Percentiles rank a stretch among this genome's conserved stretches.
These are phyloP conservation scores for Avena sativa DNA, from an alignment of 176 grass and related monocot species.

Conservation along the genomic window DNA sequence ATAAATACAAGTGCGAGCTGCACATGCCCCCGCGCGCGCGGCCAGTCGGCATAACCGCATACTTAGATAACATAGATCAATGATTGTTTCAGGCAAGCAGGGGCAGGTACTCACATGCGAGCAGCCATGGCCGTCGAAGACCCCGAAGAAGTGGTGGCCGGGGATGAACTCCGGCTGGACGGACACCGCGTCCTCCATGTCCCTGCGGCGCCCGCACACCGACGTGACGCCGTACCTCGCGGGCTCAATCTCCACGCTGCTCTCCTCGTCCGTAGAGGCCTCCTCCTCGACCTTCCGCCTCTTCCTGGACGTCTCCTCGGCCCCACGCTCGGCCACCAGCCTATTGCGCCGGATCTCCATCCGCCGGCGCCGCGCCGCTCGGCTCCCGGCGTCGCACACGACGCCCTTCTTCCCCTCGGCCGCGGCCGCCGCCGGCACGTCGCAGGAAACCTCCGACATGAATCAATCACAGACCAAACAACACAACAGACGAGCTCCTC, in stretches of 20 bases:
- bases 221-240: constrained; percentile 59
- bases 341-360: constrained; percentile 66
- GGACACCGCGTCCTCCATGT: constrained; percentile 89
- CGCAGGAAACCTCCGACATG: constrained; percentile 59
- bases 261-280: constrained; percentile 17
- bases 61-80: background rate
- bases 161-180: constrained; percentile 48
- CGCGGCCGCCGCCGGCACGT: constrained; percentile 9
- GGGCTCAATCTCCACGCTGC: constrained; percentile 6
- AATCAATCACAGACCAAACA: background rate
- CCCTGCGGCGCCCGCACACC: constrained; percentile 76
- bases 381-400: constrained; percentile 38
- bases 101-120: constrained; percentile 63
- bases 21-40: background rate
- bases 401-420: constrained; percentile 35
- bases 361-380: constrained; percentile 55
- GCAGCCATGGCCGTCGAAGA: constrained; percentile 96
- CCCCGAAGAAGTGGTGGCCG: constrained; percentile 77
- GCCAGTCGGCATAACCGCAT: background rate
- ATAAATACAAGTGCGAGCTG: background rate
- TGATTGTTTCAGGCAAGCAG: background rate
- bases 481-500: background rate
- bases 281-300: constrained; percentile 33
- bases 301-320: constrained; percentile 31
- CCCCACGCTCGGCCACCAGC: constrained; percentile 31